These are phyloP conservation scores for Diaporthe aspalathi DNA, from an alignment of 2,329 filamentous ascomycete genomes.

Conservation along the genomic window DNA sequence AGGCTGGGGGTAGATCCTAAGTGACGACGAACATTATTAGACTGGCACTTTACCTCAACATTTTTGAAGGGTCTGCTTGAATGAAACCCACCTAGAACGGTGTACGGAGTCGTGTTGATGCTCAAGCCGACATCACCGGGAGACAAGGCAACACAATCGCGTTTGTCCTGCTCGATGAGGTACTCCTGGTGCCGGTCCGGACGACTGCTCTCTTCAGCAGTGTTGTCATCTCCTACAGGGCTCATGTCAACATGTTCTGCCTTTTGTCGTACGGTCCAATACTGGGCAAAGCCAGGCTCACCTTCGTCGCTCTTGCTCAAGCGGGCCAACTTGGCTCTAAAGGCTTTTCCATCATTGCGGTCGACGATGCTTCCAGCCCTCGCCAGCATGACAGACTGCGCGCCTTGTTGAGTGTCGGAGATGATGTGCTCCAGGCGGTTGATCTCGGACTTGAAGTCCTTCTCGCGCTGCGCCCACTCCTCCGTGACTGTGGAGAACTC, in stretches of 20 bases:
- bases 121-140: neutral
- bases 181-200: neutral
- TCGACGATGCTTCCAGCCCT: slow-evolving; percentile 35
- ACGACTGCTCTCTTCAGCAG: neutral
- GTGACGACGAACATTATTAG: slow-evolving; percentile 16
- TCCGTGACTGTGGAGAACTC: slow-evolving; percentile 28
- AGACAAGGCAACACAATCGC: slow-evolving; percentile 7
- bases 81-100: slow-evolving; percentile 10
- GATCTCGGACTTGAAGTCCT: slow-evolving; percentile 37
- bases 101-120: slow-evolving; percentile 7
- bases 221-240: neutral
- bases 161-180: slow-evolving; percentile 8
- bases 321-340: slow-evolving; percentile 28
- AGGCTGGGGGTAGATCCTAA: slow-evolving; percentile 2
- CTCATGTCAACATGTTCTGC: neutral
- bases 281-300: neutral
- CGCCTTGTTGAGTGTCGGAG: slow-evolving; percentile 31
- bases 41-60: neutral
- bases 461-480: slow-evolving; percentile 36
- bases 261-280: too few species aligned
- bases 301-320: slow-evolving; percentile 34
- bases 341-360: slow-evolving; percentile 28
- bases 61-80: slow-evolving; percentile 13
- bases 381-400: slow-evolving; percentile 32
- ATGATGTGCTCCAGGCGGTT: slow-evolving; percentile 39